Percentiles rank a stretch among this genome's conserved stretches.
Evolutionary conservation across 1,284 basidiomycete species (phyloP).

Genomic region (Sanghuangporus baumii): DNA sequence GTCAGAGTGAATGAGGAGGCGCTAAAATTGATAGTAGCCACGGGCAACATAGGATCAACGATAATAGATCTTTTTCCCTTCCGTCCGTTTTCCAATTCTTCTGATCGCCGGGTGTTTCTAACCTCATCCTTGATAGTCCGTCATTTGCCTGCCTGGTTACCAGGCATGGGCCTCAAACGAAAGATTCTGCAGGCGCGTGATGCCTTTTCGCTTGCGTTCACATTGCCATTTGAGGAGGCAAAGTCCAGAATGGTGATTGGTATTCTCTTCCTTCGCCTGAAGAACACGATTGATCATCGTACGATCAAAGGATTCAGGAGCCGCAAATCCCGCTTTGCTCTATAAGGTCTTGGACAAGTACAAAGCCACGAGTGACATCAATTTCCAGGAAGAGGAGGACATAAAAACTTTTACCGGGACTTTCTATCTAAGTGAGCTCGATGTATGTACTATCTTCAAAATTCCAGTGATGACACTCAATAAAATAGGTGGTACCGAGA

Average conservation of each 20-base stretch:
- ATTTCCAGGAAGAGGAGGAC: background rate
- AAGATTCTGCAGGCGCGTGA: background rate
- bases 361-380: background rate
- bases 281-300: background rate
- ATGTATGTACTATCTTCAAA: background rate
- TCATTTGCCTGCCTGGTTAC: constrained; percentile 11
- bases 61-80: constrained; percentile 7
- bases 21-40: background rate
- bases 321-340: background rate
- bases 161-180: constrained; percentile 11
- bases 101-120: background rate
- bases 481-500: background rate
- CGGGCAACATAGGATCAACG: constrained; percentile 2
- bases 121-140: constrained; percentile 1
- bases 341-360: constrained; percentile 6
- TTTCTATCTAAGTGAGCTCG: constrained; percentile 4
- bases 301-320: background rate
- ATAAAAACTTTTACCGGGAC: background rate
- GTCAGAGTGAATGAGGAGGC: background rate
- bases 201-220: background rate
- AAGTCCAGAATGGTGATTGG: constrained; percentile 2
- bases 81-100: background rate
- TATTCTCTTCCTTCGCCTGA: background rate
- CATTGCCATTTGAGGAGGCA: background rate
- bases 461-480: too few relatives aligned